phyloP scores from a whole-genome alignment of 2,329 filamentous ascomycete species.

The Beauveria brongniartii region DNA sequence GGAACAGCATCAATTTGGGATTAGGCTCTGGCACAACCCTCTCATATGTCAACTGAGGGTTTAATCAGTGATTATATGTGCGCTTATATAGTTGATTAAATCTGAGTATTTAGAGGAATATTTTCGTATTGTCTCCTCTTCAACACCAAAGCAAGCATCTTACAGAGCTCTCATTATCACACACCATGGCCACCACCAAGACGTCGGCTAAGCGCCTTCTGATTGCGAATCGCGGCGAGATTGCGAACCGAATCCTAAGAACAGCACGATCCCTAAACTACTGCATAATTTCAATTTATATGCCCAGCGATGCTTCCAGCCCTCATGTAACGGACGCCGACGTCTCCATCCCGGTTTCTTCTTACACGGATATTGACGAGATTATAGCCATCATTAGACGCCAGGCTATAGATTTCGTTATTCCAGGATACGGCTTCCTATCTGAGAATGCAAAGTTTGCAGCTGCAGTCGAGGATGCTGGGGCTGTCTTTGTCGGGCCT shows the following conservation, averaged over 20 bases:
- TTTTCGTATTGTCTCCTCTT: too few relatives aligned
- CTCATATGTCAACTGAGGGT: not conserved
- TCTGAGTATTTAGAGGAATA: not conserved
- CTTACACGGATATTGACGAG: constrained; percentile 14
- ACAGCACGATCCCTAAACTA: constrained; percentile 37
- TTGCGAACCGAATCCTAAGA: constrained; percentile 43
- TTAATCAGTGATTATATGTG: not conserved
- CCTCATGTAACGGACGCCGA: constrained; percentile 46
- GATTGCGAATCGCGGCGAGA: constrained; percentile 53
- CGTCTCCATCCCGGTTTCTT: constrained; percentile 33
- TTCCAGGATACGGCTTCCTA: constrained; percentile 59
- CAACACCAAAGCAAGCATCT: too few relatives aligned
- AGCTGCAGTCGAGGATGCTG: constrained; percentile 38
- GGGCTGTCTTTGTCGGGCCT: constrained; percentile 51
- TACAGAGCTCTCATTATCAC: not conserved
- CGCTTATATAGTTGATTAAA: not conserved
- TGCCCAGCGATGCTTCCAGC: constrained; percentile 45
- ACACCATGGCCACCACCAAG: not conserved
- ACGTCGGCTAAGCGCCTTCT: constrained; percentile 33
- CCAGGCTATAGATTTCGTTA: constrained; percentile 44
- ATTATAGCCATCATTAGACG: constrained; percentile 29
- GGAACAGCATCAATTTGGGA: not conserved
- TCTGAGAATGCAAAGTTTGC: constrained; percentile 56
- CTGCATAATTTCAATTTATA: constrained; percentile 48
- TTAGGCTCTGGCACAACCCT: not conserved